Evolutionary conservation across 139 green algal species (phyloP), one percentile per base, ranked within the genome.

Genomic region (Chlorella sp.): DNA sequence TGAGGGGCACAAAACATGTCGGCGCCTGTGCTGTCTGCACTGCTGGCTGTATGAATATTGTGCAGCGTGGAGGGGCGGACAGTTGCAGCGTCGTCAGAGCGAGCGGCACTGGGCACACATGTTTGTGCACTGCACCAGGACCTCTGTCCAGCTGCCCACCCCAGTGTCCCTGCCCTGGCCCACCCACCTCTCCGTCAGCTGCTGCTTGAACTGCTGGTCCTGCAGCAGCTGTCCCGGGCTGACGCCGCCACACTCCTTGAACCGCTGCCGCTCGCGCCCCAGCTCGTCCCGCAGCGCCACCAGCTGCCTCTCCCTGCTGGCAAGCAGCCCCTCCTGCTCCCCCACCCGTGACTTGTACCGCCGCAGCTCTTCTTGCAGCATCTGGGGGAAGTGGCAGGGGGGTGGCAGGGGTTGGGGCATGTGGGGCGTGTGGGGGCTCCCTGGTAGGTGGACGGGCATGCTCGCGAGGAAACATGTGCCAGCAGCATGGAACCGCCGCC

Each of bases 351-450:
- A 16, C 69, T 85, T 84, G 82, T 89, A 89, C 32, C 53, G 68
- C 26, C 82, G 82, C 34, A 91, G 53, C 61, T 89, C 82, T 83
- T 91, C 88, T 64, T 88, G 81, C 80, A 91, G 88, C 88, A 91
- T 91, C 88, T 91, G 88, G 12, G n/a, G n/a, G 71, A n/a, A n/a
- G n/a, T n/a, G n/a, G 21, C 39, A 84, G 48, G 48, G 48, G 48
- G 48, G 48, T 57, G 48, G 48, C 48, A 57, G 48, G 48, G 48
- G 48, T 5, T 57, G 48, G 48, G 48, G 48, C 48, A 57, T 57
- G 48, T 9, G 9, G 48, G 48, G 48, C 48, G 9, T 5, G 48
- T 57, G 48, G 48, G 48, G 5, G 48, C 48, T 57, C 48, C 5
- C 48, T 57, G 48, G 48, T 5, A 57, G 48, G 48, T 57, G 48